Base-by-base conservation (phyloP, 1,284 basidiomycete species). In the Ganoderma multipileum region DNA sequence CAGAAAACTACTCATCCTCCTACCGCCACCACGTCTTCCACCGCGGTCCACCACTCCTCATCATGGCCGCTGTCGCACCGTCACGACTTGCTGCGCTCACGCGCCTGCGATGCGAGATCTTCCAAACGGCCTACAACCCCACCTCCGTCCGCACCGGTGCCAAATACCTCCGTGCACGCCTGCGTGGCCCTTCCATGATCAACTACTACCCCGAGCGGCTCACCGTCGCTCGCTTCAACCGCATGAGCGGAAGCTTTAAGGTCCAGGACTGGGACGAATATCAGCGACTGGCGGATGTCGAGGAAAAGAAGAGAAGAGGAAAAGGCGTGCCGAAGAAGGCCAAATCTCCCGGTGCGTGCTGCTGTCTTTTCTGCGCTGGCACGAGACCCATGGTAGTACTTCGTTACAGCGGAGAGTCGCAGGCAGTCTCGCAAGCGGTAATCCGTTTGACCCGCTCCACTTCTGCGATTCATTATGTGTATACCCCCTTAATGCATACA, bases 101-200 rank as follows among this genome's bases (percentile, higher is more conserved):
- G 0, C 84, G 85, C 59, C 82, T 91, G 9, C 89, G 90, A 64
- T 91, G 88, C 77, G 79, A 85, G 36, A 88, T 97, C 66, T 97
- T 97, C 79, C 88, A 95, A 78, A 96, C 94, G 6, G 85, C 91
- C 2, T 95, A 92, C 80, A 97, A 96, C 80, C 94, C 94, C 0
- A 86, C 85, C 5, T 89, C 88, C 54, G 78, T 87, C 8, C 90
- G 95, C 33, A 95, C 92, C 0, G 95, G 95, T 41, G 90, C 93
- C 26, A 96, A 96, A 81, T 94, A 96, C 82, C 87, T 96, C 61
- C 89, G 91, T 50, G 83, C 86, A 36, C 86, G 90, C 8, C 86
- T 96, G 42, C 87, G 89, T 1, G 95, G 95, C 0, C 93, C 93
- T 0, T 85, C 91, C 59, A 91, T 96, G 88, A 78, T 91, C 73